Percentiles rank a stretch among this genome's conserved stretches.
Evolutionary conservation across 2,329 filamentous ascomycete genomes (phyloP).

Genomic region (Graphilbum sp.): DNA sequence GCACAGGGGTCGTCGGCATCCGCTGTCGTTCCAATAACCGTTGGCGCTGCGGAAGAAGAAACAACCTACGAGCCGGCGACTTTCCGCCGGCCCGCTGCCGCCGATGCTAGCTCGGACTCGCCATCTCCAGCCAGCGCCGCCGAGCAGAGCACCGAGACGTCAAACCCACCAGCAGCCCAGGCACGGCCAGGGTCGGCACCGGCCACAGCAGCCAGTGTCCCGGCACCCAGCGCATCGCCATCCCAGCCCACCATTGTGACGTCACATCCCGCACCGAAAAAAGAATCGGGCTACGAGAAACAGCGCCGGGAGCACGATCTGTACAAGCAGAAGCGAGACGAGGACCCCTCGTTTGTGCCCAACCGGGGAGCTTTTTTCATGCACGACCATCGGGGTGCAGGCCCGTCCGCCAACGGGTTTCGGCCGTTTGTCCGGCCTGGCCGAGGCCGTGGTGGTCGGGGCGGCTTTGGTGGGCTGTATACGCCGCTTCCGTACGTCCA

Average conservation of each 20-base stretch:
- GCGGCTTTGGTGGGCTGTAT: conserved; percentile 38
- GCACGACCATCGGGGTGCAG: conserved; percentile 76
- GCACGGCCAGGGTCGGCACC: no score
- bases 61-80: no score
- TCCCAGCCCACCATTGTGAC: conserved; percentile 17
- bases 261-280: conserved; percentile 1
- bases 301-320: conserved; percentile 79
- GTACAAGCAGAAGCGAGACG: conserved; percentile 73
- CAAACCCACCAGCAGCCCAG: no score
- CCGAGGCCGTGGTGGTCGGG: conserved; percentile 39
- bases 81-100: no score
- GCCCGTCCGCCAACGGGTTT: conserved; percentile 64
- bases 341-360: conserved; percentile 84
- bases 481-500: conserved; percentile 51
- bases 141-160: no score
- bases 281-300: conserved; percentile 46
- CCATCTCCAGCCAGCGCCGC: no score
- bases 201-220: not conserved
- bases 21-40: no score
- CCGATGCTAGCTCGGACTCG: no score
- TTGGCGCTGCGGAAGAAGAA: no score
- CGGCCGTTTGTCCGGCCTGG: conserved; percentile 51
- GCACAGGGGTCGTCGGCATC: no score
- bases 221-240: not conserved
- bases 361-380: conserved; percentile 94